Evolutionary conservation across 2,329 filamentous ascomycete genomes (phyloP), one percentile per base, ranked within the genome.

Genomic region (Ceratocystis variospora): DNA sequence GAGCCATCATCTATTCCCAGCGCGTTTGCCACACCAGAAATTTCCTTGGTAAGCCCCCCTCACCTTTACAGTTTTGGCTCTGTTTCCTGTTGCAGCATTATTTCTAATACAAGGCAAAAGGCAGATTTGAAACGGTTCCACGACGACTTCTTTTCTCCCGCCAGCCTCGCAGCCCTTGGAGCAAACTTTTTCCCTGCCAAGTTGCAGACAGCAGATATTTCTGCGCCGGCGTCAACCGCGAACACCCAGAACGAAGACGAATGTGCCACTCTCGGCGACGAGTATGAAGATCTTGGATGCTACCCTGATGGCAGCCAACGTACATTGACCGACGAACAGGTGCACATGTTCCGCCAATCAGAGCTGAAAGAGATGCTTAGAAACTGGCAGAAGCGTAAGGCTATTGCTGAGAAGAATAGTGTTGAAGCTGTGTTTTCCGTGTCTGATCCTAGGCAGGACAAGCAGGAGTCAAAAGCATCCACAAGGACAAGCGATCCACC

Each of bases 271-370:
- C 70, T 53, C 15, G 66, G 68, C 3, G 79, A 81, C 33, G 83
- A 86, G 31, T 83, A 86, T 48, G 87, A 89, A 72, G 84, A 77
- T 0, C 78, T 96, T 17, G 93, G 91, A 19, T 93, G 90, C 75
- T 97, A 97, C 71, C 76, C 83, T 0, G 92, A 97, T 72, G 92
- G 93, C 2, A 84, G 86, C 68, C 94, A 94, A 73, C 87, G 93
- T 50, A 96, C 91, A 19, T 79, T 97, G 71, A 96, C 92, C 8
- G 89, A 96, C 72, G 89, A 91, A 71, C 89, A 96, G 77, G 90
- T 96, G 70, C 84, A 84, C 64, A 93, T 96, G 68, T 96, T 96
- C 74, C 83, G 92, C 68, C 90, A 95, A 73, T 93, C 89, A 1
- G 93, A 97, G 75, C 82, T 96, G 25, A 86, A 94, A 72, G 76